A percentile compares a stretch with the other conserved stretches of the same genome.
phyloP scores from a whole-genome alignment of 2,329 filamentous ascomycete genomes.

The Emmonsia crescens region DNA sequence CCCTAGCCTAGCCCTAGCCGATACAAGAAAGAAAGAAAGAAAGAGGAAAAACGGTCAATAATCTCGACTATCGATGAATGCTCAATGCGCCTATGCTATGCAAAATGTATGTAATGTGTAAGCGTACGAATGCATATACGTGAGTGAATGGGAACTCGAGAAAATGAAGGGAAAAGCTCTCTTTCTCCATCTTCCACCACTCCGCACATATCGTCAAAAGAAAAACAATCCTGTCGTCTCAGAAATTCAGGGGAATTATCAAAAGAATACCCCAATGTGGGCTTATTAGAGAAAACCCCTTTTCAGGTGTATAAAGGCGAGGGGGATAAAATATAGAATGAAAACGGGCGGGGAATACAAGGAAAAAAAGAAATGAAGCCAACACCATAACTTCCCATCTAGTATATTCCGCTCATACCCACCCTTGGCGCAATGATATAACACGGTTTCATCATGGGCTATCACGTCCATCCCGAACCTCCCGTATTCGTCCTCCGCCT shows the following conservation, averaged over 20 bases:
- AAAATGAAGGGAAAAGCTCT: not conserved
- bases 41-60: not conserved
- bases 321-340: conserved; percentile 4
- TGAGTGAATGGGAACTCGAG: not conserved
- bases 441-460: not conserved
- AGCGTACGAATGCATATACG: not conserved
- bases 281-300: not conserved
- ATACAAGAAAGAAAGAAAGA: not conserved
- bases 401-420: not conserved
- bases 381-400: not conserved
- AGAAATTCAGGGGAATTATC: not conserved
- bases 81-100: conserved; percentile 3
- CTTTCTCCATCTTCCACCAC: not conserved
- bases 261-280: not conserved
- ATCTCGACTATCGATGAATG: not conserved
- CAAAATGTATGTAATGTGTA: not conserved
- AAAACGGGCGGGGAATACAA: not conserved
- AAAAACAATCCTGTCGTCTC: not conserved
- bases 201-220: not conserved
- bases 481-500: conserved; percentile 27
- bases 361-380: not conserved
- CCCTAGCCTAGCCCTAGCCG: too few relatives aligned
- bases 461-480: conserved; percentile 27
- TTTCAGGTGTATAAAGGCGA: not conserved
- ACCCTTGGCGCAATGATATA: not conserved